These are phyloP conservation scores for Pseudogymnoascus sp. DNA, from an alignment of 2,329 filamentous ascomycete genomes.

Conservation along the genomic window DNA sequence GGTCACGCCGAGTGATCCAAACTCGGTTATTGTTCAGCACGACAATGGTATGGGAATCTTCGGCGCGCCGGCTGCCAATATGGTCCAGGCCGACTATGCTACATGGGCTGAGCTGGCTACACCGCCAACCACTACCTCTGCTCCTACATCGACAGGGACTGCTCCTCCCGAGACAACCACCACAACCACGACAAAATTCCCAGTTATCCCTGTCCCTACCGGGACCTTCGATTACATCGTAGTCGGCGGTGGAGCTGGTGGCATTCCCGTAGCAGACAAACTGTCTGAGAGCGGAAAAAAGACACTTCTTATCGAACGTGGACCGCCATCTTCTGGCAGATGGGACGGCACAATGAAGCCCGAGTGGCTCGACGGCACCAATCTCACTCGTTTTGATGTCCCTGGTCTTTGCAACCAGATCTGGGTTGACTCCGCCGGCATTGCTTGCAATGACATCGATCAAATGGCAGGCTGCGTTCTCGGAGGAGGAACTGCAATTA, in stretches of 20 bases:
- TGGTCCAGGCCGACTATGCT: slow-evolving; percentile 34
- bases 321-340: slow-evolving; percentile 8
- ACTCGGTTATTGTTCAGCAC: slow-evolving; percentile 44
- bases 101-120: slow-evolving; percentile 25
- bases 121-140: slow-evolving; percentile 17
- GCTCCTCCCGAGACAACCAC: slow-evolving; percentile 13
- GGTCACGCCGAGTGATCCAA: slow-evolving; percentile 34
- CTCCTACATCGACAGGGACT: neutral
- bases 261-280: slow-evolving; percentile 8
- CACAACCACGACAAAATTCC: slow-evolving; percentile 12
- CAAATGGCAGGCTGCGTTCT: slow-evolving; percentile 64
- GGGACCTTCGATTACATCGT: slow-evolving; percentile 5
- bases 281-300: slow-evolving; percentile 7
- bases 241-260: slow-evolving; percentile 10
- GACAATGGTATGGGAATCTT: slow-evolving; percentile 48
- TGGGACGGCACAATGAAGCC: slow-evolving; percentile 3
- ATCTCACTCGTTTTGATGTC: slow-evolving; percentile 10
- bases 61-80: slow-evolving; percentile 35
- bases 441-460: slow-evolving; percentile 36
- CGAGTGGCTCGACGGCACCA: neutral
- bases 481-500: slow-evolving; percentile 47
- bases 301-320: slow-evolving; percentile 9
- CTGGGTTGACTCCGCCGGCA: slow-evolving; percentile 4
- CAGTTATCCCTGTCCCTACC: slow-evolving; percentile 3
- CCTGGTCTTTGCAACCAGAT: slow-evolving; percentile 7